Evolutionary conservation across 257 asterid species (phyloP), one percentile per base, ranked within the genome.

Genomic region (Nicotiana obtusifolia): DNA sequence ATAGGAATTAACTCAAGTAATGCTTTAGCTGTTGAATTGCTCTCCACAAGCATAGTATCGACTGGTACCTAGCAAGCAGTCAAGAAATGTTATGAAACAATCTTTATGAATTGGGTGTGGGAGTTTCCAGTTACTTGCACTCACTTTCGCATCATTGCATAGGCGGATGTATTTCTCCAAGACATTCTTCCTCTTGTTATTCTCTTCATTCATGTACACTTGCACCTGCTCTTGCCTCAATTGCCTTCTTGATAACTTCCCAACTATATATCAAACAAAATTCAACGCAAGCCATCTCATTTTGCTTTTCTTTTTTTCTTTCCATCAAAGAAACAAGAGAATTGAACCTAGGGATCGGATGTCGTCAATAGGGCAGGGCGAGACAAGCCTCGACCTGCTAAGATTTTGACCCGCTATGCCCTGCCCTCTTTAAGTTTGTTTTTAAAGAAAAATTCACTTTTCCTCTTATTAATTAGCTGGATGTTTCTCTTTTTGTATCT

Each of bases 1-100:
- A 94, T 87, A 31, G 83, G 86, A 82, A 92, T 90, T 79, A 92
- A 92, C 76, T 92, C 97, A 47, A 92, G 17, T 54, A 94, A 90
- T 64, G 98, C 91, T 86, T 94, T 92, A 37, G 88, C 84, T 53
- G 92, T 79, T 82, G 92, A 88, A 79, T 81, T 91, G 91, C 97
- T 94, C 90, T 94, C 98, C 82, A 92, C 88, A 69, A 94, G 90
- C 92, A 91, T 91, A 24, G 97, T 92, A 76, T 92, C 98, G 81
- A 88, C 98, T 17, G 73, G 83, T 35, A 94, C 90, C 97, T 94
- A 84, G 81, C 37, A 57, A 59, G 17, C 83, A 37, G 66, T 52
- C 57, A 69, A 69, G 57, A 69, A 37, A 2, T 37, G 57, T 41
- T 56, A n/a, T 41, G 33, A 0, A n/a, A 41, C 57, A 69, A 41